Percentiles rank a stretch among this genome's conserved stretches.
Conservation (phyloP, 306 rosid species). For the Potentilla sterilis region DNA sequence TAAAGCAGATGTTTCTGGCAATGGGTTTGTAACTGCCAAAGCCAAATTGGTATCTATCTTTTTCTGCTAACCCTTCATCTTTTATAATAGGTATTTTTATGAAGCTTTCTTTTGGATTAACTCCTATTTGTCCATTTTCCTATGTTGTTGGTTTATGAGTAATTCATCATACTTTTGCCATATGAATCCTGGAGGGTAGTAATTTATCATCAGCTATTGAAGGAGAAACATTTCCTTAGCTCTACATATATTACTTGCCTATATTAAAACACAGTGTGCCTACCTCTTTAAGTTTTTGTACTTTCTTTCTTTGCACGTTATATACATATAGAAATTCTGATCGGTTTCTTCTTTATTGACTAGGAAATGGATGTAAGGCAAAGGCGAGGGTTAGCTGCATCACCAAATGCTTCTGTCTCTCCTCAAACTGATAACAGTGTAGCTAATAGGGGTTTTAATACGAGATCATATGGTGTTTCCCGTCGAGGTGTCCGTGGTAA, state of each 20-base stretch:
- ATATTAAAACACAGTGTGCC: neutral
- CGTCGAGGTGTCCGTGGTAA: slow-evolving; percentile 79
- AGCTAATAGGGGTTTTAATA: slow-evolving; percentile 49
- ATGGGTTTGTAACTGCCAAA: slow-evolving; percentile 71
- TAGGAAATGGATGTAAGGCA: slow-evolving; percentile 68
- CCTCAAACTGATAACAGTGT: slow-evolving; percentile 47
- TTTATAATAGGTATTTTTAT: neutral
- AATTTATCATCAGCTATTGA: neutral
- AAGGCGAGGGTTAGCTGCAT: slow-evolving; percentile 42
- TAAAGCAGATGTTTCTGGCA: slow-evolving; percentile 42
- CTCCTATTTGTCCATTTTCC: neutral
- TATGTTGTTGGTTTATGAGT: neutral
- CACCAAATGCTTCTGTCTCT: slow-evolving; percentile 56
- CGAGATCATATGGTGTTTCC: slow-evolving; percentile 73
- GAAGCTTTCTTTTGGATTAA: neutral
- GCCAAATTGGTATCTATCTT: slow-evolving; percentile 49
- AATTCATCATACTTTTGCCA: neutral
- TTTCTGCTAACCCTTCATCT: neutral
- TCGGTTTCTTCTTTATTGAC: neutral
- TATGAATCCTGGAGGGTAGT: neutral
- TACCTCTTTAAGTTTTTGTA: neutral
- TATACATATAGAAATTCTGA: slow-evolving; percentile 1
- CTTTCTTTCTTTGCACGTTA: neutral
- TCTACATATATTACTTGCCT: slow-evolving; percentile 1
- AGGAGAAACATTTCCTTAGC: neutral